Base-by-base conservation (phyloP, 306 rosid genomes). In the Glycyrrhiza uralensis region DNA sequence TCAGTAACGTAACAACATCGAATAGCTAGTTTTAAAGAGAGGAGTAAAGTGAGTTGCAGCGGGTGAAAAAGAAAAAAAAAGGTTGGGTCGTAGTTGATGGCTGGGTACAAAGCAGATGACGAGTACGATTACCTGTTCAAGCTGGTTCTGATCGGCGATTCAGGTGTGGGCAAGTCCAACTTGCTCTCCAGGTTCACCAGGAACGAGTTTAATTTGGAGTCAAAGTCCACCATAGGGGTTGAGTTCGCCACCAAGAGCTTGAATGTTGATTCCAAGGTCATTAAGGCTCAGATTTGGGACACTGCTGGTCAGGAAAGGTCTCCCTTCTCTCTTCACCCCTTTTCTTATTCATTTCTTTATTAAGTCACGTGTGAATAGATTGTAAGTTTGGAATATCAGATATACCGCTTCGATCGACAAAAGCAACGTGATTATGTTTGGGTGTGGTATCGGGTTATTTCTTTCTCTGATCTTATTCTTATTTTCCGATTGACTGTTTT, bases 231-330 rank as follows among this genome's bases (percentile, higher is more conserved):
- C 76, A 91, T 91, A 30, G 97, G 97, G 9, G 97, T 91, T 7
- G 95, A 91, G 60, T 91, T 91, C 63, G 95, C 95, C 18, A 91
- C 97, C 28, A 91, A 88, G 79, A 91, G 80, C 66, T 76, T 91
- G 88, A 87, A 14, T 4, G 74, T 91, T 54, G 90, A 91, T 74
- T 59, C 82, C 15, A 91, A 88, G 71, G 83, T 83, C 35, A 70
- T 91, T 73, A 91, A 91, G 78, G 90, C 95, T 68, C 97, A 91
- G 88, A 87, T 91, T 86, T 91, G 97, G 97, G 97, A 91, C 67
- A 91, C 97, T 59, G 97, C 97, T 76, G 97, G 97, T 20, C 95
- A 91, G 69, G 97, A 91, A 78, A 91, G 97, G 97, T 91, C 12
- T 33, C 51, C 13, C 38, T 46, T 22, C 41, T 45, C 15, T 50